Evolutionary conservation across 2,329 filamentous ascomycete genomes (phyloP), one percentile per base, ranked within the genome.

Genomic region (Exophiala sp.): DNA sequence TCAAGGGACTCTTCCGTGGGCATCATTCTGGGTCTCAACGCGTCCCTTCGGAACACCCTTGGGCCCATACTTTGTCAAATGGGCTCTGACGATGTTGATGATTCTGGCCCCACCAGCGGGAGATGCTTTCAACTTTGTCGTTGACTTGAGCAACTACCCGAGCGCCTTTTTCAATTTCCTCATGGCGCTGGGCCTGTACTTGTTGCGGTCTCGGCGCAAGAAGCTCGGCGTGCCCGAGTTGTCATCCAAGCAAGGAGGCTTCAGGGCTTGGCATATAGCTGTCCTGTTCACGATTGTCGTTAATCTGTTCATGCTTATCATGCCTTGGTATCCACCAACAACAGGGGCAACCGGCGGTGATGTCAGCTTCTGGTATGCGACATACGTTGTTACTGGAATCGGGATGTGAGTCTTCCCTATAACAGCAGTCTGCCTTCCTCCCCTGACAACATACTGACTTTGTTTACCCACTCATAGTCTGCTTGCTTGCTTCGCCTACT

Each of bases 351-450:
- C 76, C 27, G 79, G 76, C 0, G 83, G 82, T 0, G 78, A 83
- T 48, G 83, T 86, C 1, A 83, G 77, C 46, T 88, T 88, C 65
- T 88, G 80, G 79, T 88, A 87, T 56, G 83, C 74, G 1, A 86
- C 82, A 0, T 86, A 87, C 58, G 75, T 77, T 16, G 77, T 81
- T 0, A 76, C 80, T 0, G 82, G 83, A 0, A 74, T 87, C 50
- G 81, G 65, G 18, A 75, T 85, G 78, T 82, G 69, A 71, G 78
- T 77, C n/a, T n/a, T 44, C n/a, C 11, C 39, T 32, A 42, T 30
- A 38, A 27, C 24, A 27, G 10, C 10, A 5, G 24, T 10, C 24
- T 27, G 5, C 24, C 24, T 6, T 10, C 10, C 6, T 27, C 24
- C 24, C 5, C 10, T 27, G 24, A 27, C 5, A 27, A 27, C 24